These are phyloP conservation scores for Aspergillus flavus DNA, from an alignment of 2,329 filamentous ascomycete species.

Conservation along the genomic window DNA sequence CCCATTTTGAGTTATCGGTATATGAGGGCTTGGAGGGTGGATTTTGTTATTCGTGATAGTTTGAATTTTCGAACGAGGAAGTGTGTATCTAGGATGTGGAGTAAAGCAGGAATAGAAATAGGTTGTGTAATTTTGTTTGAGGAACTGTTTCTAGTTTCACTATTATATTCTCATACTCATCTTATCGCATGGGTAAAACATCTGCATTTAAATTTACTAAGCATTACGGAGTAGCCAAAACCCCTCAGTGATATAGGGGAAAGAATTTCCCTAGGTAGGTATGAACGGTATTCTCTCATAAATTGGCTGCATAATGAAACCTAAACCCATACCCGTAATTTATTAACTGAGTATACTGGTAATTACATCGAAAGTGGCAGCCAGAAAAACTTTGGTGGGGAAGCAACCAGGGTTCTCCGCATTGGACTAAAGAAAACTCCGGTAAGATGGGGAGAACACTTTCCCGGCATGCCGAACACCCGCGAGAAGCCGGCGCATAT, in stretches of 20 bases:
- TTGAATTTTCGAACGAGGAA: not conserved
- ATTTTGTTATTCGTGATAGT: not conserved
- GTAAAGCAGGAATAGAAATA: not conserved
- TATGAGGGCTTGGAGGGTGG: not conserved
- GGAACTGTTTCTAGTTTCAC: not conserved
- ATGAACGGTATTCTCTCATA: not conserved
- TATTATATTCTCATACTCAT: not conserved
- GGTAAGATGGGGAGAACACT: not conserved
- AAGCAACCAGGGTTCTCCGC: not conserved
- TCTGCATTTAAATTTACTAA: not conserved
- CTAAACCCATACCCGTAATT: not conserved
- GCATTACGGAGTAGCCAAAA: not conserved
- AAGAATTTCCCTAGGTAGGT: not conserved
- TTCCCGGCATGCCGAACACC: conserved; percentile 1
- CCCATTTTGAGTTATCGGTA: conserved; percentile 26
- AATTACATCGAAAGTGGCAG: not conserved
- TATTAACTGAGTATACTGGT: not conserved
- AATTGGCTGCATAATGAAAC: not conserved
- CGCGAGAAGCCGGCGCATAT: not conserved
- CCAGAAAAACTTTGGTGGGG: not conserved
- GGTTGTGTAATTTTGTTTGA: not conserved
- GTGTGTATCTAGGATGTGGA: not conserved
- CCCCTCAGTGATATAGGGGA: not conserved
- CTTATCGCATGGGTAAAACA: not conserved
- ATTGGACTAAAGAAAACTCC: not conserved